Conservation (phyloP, 2,329 filamentous ascomycete genomes). For the Trichoderma pleuroti region DNA sequence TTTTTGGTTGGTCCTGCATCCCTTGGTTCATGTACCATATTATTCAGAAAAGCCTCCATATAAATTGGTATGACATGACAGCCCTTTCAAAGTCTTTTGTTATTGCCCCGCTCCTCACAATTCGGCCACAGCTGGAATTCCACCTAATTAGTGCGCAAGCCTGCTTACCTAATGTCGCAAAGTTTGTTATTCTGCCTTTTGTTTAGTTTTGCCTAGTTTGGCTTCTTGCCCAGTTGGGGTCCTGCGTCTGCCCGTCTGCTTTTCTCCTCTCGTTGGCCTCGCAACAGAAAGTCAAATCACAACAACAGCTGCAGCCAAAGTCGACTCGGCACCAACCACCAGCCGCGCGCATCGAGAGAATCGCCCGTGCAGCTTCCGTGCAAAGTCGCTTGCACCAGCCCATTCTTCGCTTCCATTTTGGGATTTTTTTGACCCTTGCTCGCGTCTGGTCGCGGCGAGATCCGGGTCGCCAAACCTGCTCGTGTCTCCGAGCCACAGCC, state of each 20-base stretch:
- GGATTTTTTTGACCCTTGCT: constrained; percentile 11
- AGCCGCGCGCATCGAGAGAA: constrained; percentile 28
- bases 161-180: constrained; percentile 27
- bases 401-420: constrained; percentile 14
- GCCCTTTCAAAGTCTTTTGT: not conserved
- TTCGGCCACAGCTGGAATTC: constrained; percentile 24
- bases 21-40: not conserved
- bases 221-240: constrained; percentile 6
- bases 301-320: constrained; percentile 34
- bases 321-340: constrained; percentile 26
- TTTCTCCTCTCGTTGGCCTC: constrained; percentile 41
- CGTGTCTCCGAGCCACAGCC: constrained; percentile 31
- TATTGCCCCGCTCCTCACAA: constrained; percentile 12
- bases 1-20: not conserved
- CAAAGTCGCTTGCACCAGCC: constrained; percentile 15
- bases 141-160: constrained; percentile 24
- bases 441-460: constrained; percentile 22
- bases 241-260: constrained; percentile 24
- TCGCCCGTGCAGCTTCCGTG: constrained; percentile 21
- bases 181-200: constrained; percentile 20
- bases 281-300: constrained; percentile 44
- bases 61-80: not conserved
- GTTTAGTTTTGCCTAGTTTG: constrained; percentile 8
- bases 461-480: constrained; percentile 19
- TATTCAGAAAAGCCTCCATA: not conserved